Evolutionary conservation across 2,329 filamentous ascomycete species (phyloP).

Genomic region (Clarireedia paspali): DNA sequence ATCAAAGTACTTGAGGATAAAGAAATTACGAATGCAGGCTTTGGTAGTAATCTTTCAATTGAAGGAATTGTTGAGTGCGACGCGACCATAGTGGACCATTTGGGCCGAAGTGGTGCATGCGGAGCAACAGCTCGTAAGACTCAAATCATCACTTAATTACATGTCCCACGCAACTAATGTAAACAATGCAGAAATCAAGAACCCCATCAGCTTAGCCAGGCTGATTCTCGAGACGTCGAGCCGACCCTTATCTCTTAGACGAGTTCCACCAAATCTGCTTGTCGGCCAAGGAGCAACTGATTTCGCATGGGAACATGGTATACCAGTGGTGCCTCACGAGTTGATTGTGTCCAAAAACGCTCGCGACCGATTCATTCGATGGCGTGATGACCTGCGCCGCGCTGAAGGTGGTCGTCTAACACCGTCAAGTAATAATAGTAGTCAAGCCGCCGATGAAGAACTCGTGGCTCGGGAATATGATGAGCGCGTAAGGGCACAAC

Average conservation of each 20-base stretch:
- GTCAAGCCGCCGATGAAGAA: conserved; percentile 19
- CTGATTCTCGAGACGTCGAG: conserved; percentile 72
- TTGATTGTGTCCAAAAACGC: conserved; percentile 74
- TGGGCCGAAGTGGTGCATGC: conserved; percentile 85
- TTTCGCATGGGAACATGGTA: conserved; percentile 76
- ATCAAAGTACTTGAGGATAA: conserved; percentile 84
- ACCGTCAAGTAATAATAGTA: conserved; percentile 21
- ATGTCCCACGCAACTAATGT: not conserved
- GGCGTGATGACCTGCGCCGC: conserved; percentile 64
- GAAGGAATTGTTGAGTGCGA: conserved; percentile 92
- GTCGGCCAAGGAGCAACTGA: conserved; percentile 77
- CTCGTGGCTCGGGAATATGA: conserved; percentile 23
- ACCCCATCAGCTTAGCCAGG: conserved; percentile 83
- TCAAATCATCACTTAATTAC: not conserved
- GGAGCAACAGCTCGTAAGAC: conserved; percentile 83
- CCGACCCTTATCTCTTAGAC: conserved; percentile 69
- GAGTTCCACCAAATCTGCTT: conserved; percentile 88
- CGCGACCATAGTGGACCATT: conserved; percentile 85
- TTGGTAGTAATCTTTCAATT: conserved; percentile 87
- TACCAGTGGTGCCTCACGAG: conserved; percentile 67
- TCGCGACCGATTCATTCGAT: conserved; percentile 69
- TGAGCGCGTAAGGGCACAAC: conserved; percentile 24
- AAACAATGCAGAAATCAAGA: conserved; percentile 64
- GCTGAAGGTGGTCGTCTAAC: conserved; percentile 41
- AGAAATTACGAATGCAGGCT: conserved; percentile 94